These are phyloP conservation scores for Pyrus bretschneideri DNA, from an alignment of 306 rosid species.

Conservation along the genomic window DNA sequence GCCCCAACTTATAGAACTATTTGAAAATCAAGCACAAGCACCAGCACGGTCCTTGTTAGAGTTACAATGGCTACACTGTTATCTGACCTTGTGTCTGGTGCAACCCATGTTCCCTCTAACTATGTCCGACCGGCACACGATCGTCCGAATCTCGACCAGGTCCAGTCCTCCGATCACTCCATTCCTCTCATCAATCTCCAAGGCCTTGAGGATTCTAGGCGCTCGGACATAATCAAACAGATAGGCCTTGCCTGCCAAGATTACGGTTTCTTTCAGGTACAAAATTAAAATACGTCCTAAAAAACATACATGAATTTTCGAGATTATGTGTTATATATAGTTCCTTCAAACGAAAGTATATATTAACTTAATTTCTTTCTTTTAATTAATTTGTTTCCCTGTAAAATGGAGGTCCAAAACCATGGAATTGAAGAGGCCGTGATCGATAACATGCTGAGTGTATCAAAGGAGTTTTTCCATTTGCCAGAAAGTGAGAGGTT, in stretches of 20 bases:
- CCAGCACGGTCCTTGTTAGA: not conserved
- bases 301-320: too few species aligned
- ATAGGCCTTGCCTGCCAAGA: constrained; percentile 25
- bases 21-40: not conserved
- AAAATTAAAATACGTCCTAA: not conserved
- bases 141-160: constrained; percentile 23
- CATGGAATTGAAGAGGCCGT: constrained; percentile 24
- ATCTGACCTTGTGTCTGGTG: constrained; percentile 8
- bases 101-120: constrained; percentile 10
- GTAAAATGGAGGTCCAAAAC: constrained; percentile 14
- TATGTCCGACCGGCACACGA: constrained; percentile 11
- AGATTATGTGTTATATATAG: too few species aligned
- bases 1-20: not conserved
- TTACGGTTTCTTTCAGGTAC: constrained; percentile 30
- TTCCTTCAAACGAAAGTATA: not conserved
- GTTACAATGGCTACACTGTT: constrained; percentile 9
- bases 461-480: constrained; percentile 20
- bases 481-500: constrained; percentile 19
- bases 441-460: constrained; percentile 10
- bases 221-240: constrained; percentile 5
- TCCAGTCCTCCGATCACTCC: constrained; percentile 2
- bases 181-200: constrained; percentile 29
- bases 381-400: not conserved
- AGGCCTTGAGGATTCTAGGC: constrained; percentile 4
- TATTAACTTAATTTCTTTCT: not conserved